Evolutionary conservation across 345 rosid genomes (phyloP).

Genomic region (Populus pruinosa): DNA sequence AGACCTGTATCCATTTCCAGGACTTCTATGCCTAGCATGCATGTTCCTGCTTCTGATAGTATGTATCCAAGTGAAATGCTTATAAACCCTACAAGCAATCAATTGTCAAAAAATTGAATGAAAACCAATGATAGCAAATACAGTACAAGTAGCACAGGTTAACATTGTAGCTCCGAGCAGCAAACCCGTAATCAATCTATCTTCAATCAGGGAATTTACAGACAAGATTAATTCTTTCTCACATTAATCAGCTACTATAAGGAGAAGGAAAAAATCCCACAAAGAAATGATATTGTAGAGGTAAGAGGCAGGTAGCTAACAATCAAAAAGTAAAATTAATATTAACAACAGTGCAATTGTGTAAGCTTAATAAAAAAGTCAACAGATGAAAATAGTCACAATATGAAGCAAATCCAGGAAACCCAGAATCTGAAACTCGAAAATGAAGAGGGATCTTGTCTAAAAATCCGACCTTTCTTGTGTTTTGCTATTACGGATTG

Average conservation of each 20-base stretch:
- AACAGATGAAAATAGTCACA: neutral
- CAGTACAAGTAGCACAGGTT: neutral
- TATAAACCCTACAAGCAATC: neutral
- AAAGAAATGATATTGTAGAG: neutral
- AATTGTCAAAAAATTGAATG: neutral
- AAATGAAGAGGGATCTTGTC: neutral
- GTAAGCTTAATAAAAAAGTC: neutral
- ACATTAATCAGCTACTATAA: neutral
- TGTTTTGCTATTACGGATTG: neutral
- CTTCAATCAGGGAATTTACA: neutral
- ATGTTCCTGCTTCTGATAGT: constrained; percentile 31
- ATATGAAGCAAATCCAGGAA: neutral
- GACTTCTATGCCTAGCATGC: constrained; percentile 86
- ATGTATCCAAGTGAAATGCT: neutral
- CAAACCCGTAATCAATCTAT: neutral
- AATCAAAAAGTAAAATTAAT: neutral
- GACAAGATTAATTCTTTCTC: neutral
- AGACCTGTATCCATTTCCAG: constrained; percentile 88
- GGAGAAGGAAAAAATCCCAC: neutral
- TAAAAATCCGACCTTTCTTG: constrained; percentile 7
- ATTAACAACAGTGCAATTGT: neutral
- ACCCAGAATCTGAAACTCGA: neutral
- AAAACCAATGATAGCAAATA: neutral
- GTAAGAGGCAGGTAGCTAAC: neutral
- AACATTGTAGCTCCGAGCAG: neutral